phyloP scores from a whole-genome alignment of 805 yeast species.

The Barnettozyma californica region DNA sequence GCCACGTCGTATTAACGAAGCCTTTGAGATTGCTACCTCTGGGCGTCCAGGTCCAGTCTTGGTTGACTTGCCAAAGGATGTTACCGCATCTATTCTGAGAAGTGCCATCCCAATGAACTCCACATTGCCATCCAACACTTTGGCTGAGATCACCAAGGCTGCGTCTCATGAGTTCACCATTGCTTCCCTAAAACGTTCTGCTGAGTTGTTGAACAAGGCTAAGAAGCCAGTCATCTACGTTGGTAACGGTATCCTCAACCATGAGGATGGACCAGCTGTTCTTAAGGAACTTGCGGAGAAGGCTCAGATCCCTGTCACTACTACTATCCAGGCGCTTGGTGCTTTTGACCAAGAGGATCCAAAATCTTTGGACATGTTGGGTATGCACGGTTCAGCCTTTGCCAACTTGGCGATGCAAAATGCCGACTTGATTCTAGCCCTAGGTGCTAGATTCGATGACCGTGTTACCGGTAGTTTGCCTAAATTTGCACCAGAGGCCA shows the following conservation, averaged over 20 bases:
- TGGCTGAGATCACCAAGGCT: slow-evolving; percentile 62
- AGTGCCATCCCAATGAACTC: slow-evolving; percentile 78
- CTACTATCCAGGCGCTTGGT: slow-evolving; percentile 91
- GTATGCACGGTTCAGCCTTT: slow-evolving; percentile 96
- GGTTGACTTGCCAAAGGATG: slow-evolving; percentile 97
- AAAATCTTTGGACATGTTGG: slow-evolving; percentile 91
- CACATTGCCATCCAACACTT: slow-evolving; percentile 67
- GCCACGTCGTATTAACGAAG: slow-evolving; percentile 94
- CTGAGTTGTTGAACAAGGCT: slow-evolving; percentile 71
- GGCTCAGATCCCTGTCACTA: slow-evolving; percentile 93
- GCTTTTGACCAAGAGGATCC: slow-evolving; percentile 89
- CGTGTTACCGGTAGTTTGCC: slow-evolving; percentile 87
- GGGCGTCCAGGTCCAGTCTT: slow-evolving; percentile 99
- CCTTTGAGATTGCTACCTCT: slow-evolving; percentile 90
- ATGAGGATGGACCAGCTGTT: slow-evolving; percentile 72
- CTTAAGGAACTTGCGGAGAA: slow-evolving; percentile 83
- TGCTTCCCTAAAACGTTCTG: slow-evolving; percentile 71
- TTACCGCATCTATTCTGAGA: slow-evolving; percentile 85
- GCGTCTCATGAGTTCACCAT: slow-evolving; percentile 70
- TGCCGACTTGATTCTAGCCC: slow-evolving; percentile 88
- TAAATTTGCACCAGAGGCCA: slow-evolving; percentile 92
- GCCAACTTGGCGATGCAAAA: slow-evolving; percentile 93
- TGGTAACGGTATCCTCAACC: slow-evolving; percentile 84
- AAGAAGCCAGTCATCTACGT: slow-evolving; percentile 86
- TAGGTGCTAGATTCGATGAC: slow-evolving; percentile 98